Evolutionary conservation across 805 yeast species (phyloP), one percentile per base, ranked within the genome.

Genomic region (Trichomonascus vanleenenianus): DNA sequence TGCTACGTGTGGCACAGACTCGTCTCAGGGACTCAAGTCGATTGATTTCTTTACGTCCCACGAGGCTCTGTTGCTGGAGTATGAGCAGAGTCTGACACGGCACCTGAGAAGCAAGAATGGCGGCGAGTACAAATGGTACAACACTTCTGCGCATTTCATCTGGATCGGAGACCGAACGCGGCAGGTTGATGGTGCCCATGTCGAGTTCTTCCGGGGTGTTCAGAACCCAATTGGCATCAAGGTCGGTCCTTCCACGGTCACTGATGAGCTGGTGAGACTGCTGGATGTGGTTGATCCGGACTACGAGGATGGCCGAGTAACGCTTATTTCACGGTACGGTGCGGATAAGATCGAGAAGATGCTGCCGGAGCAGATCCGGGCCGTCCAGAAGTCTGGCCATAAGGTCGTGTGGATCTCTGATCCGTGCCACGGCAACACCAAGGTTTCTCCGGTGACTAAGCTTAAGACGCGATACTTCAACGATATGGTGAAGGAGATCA

Each of bases 141-240:
- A 68, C 50, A 66, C 72, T 3, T 65, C 70, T 4, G 67, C 71
- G 2, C 72, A 68, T 44, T 68, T 68, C 50, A 55, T 68, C 25
- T 68, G 72, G 72, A 68, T 68, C 19, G 73, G 73, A 19, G 73
- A 68, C 49, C 61, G 73, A 30, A 68, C 73, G 1, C 55, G 73
- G 9, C 73, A 69, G 54, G 53, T 66, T 2, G 64, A 67, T 41
- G 71, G 73, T 14, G 73, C 73, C n/a, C 73, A 68, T 44, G 73
- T 68, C 19, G 73, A 68, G 56, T 68, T 64, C 50, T 68, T 68
- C 59, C 52, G 73, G 27, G 73, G 73, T 5, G 57, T 68, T 2
- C 58, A 56, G 50, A 68, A 68, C 49, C 73, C 73, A 3, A 64
- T 68, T 40, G 73, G 73, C 3, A 59, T 69, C 49, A 68, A 68